Base-by-base conservation (phyloP, 495 filamentous ascomycete species). In the Parathielavia appendiculata region DNA sequence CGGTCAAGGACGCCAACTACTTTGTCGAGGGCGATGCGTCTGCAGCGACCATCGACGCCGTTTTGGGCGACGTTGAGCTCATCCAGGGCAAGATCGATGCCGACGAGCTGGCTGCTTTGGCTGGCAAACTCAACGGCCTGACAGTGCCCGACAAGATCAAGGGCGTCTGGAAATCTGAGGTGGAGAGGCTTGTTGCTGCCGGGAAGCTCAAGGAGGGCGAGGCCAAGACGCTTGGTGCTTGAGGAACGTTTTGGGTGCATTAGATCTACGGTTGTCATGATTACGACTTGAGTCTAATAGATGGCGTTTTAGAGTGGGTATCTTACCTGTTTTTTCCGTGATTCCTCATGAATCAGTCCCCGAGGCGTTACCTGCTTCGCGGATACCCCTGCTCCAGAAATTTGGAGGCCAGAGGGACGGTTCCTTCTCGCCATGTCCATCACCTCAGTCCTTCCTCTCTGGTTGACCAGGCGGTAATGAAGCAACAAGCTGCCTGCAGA, bases 1-100 rank as follows among this genome's bases (percentile, higher is more conserved):
- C 87, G 63, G 89, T 93, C 74, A 97, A 97, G 81, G 93, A 97
- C 57, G 90, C 85, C 64, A 96, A 96, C 80, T 98, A 97, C 83
- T 88, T 92, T 61, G 85, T 81, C 26, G 79, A 77, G 11, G 76
- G 79, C 16, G 82, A 88, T 64, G 81, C 91, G 4, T 80, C 83
- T 10, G 76, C 90, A 3, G 78, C 84, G 34, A 78, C 87, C 67
- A 87, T 97, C 54, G 91, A 97, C 71, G 75, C 77, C 20, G 87
- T 92, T 11, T 79, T 96, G n/a, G 80, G 77, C 62, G 93, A 97
- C 62, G 87, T 95, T 38, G 93, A 97, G 66, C 76, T 88, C n/a
- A 76, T 97, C 64, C 88, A 92, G 76, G 75, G 77, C 71, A 95
- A 93, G 85, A 83, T 96, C 63, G 90, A 96, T 55, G 74, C 84